Evolutionary conservation across 495 filamentous ascomycete species (phyloP), one percentile per base, ranked within the genome.

Genomic region (Penicillium soppii): DNA sequence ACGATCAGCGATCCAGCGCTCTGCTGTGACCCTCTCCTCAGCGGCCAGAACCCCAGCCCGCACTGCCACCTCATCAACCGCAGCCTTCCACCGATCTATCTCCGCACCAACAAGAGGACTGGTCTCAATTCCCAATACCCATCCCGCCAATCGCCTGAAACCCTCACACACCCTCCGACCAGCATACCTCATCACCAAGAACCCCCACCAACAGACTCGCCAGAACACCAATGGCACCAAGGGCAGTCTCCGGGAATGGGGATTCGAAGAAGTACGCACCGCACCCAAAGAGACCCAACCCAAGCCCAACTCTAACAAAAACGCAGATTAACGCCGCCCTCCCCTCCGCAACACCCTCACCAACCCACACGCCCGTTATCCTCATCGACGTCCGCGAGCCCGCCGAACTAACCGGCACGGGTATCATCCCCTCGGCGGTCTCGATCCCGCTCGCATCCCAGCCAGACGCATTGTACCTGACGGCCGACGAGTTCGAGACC

Each of bases 381-480:
- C 65, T 79, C 19, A 63, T 79, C 56, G 91, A 98, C 75, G 82
- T 89, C 57, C 92, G 94, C 68, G 92, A 97, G 71, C 90, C 92
- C 37, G 57, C 71, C 56, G 94, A 98, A 70, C 81, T 91, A 27
- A 43, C 52, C 26, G 54, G 69, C 4, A 83, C 83, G 0, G 91
- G 91, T 29, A 77, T 78, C 19, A 96, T 98, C 67, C 92, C 94
- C 1, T 76, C 77, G 19, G 87, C 90, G 0, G 65, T 89, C 43
- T 89, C 86, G 74, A 81, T 98, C 49, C 92, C 94, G 26, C 73
- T 98, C 35, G 79, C 75, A 0, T 86, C 84, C 0, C 76, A 84
- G 40, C 87, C 91, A 0, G 91, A 96, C 59, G 85, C 85, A 12
- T 81, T 92, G 45, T 85, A 87, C 63, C 80, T 97, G 5, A 68